Base-by-base conservation (phyloP, 805 yeast species). In the Nakazawaea ernobii region DNA sequence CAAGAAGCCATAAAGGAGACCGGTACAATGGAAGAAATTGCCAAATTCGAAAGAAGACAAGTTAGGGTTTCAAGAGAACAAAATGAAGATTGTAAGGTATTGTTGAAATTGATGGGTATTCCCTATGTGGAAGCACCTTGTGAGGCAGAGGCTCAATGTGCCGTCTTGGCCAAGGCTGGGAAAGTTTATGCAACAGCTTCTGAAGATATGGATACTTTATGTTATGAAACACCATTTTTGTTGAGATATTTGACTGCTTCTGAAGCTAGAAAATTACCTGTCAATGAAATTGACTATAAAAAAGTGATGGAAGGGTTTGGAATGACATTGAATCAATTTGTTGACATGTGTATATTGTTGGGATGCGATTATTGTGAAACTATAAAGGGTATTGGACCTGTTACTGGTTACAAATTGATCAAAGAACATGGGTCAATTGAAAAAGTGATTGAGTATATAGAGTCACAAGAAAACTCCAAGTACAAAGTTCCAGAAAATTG, bases 111-210 rank as follows among this genome's bases (percentile, higher is more conserved):
- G 32, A 94, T 94, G 99, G 99, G 99, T 0, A 86, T 94, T 43
- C 99, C 99, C 1, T 87, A 71, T 56, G 85, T 94, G 5, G 82
- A 80, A 46, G 98, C 99, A 0, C 99, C 99, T 1, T 84, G 97
- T 62, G 99, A 94, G 66, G 99, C 99, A 1, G 99, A 94, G 63
- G 96, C 99, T 0, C 98, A 94, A 59, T 94, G 99, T 71, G 98
- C 99, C 0, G 94, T 82, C 53, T 68, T 94, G 42, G 97, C 97
- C 3, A 78, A 81, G 49, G 78, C 80, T 10, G 97, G 96, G 1
- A 90, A 89, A 60, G 98, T 92, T 0, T 94, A 83, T 61, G 99
- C 96, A 8, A 96, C 98, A 2, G 99, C 97, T 1, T 86, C 96
- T 6, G 99, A 94, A 63, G 99, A 94, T 79, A 94, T 94, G 99